These are phyloP conservation scores for Talaromyces sp. DNA, from an alignment of 2,329 filamentous ascomycete species.

Conservation along the genomic window DNA sequence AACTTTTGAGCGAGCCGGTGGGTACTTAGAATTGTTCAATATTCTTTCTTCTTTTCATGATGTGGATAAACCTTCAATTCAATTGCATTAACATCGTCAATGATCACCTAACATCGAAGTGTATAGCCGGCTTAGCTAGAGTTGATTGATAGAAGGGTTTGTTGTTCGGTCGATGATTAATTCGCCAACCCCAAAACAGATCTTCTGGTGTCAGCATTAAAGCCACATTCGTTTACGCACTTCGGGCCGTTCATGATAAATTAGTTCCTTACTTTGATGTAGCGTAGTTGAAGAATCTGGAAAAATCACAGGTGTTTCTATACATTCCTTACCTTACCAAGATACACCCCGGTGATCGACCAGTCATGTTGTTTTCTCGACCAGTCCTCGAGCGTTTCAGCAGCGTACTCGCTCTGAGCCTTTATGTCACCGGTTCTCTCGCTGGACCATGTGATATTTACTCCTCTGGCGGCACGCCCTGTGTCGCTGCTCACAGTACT, in stretches of 20 bases:
- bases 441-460: constrained; percentile 17
- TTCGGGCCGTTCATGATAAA: neutral
- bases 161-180: neutral
- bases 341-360: neutral
- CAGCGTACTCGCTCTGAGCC: constrained; percentile 11
- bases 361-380: constrained; percentile 10
- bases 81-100: neutral
- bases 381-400: constrained; percentile 10
- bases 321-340: neutral
- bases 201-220: neutral
- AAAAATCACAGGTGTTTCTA: neutral
- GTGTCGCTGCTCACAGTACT: constrained; percentile 16
- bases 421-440: constrained; percentile 9
- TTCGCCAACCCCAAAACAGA: neutral
- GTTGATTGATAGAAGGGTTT: neutral
- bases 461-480: constrained; percentile 14
- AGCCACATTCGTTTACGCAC: neutral
- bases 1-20: neutral
- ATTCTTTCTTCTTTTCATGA: neutral
- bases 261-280: neutral
- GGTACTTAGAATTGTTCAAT: neutral
- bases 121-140: neutral
- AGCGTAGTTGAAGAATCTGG: neutral
- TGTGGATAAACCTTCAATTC: neutral
- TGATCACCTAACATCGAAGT: neutral